Conservation (phyloP, 129 eudicot species). For the Flaveria bidentis region DNA sequence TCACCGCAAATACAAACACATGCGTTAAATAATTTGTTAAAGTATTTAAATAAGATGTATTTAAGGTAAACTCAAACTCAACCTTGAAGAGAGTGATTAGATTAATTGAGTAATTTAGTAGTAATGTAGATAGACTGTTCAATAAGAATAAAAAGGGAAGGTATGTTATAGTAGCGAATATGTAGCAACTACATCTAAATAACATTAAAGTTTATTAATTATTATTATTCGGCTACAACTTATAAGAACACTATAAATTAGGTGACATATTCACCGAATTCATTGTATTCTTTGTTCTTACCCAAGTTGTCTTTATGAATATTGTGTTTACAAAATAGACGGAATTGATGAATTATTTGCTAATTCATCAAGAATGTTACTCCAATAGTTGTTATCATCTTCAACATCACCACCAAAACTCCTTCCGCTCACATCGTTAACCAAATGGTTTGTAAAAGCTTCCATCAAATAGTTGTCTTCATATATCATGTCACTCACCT, state of each 20-base stretch:
- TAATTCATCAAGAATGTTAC: constrained; percentile 40
- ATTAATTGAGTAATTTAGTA: too few species aligned
- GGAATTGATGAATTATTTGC: constrained; percentile 34
- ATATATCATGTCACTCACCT: constrained; percentile 13
- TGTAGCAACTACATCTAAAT: background rate
- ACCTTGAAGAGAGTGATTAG: too few species aligned
- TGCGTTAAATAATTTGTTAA: too few species aligned
- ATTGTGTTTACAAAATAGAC: constrained; percentile 9
- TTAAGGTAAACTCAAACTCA: too few species aligned
- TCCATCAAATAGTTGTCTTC: constrained; percentile 35
- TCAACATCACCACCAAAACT: constrained; percentile 24
- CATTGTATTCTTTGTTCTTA: constrained; percentile 16
- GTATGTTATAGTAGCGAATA: background rate
- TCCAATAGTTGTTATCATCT: constrained; percentile 49
- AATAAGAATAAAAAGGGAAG: background rate
- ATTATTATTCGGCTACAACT: constrained; percentile 15
- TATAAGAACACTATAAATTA: constrained; percentile 11
- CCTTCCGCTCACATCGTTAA: background rate
- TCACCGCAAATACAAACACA: too few species aligned
- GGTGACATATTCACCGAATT: background rate
- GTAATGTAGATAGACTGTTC: too few species aligned
- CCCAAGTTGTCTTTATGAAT: constrained; percentile 17
- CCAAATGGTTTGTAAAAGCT: constrained; percentile 18
- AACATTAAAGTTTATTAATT: constrained; percentile 15
- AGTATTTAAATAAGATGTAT: too few species aligned